Conservation (phyloP, 163 green algal species). For the Chlorella variabilis region DNA sequence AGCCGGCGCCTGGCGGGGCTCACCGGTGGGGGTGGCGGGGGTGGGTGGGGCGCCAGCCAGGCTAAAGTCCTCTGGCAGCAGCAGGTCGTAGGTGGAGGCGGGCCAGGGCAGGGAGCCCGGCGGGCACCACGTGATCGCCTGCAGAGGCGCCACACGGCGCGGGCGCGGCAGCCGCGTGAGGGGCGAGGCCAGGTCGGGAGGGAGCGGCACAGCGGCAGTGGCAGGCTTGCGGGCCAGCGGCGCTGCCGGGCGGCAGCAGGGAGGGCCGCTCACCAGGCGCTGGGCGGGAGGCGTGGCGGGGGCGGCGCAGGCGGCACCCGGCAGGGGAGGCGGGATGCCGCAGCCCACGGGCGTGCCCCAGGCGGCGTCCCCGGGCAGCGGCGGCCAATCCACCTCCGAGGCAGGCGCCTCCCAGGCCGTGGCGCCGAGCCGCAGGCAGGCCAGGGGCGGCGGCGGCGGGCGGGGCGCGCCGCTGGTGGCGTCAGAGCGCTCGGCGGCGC, state of each 20-base stretch:
- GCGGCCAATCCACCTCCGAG: background rate
- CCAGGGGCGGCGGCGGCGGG: background rate
- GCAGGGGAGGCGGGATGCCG: slow-evolving; percentile 6
- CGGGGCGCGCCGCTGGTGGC: slow-evolving; percentile 1
- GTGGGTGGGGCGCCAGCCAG: too few species aligned
- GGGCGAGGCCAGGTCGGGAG: background rate
- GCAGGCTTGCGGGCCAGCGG: too few species aligned
- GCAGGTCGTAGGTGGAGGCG: slow-evolving; percentile 11
- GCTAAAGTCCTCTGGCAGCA: slow-evolving; percentile 29
- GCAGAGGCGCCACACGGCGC: background rate
- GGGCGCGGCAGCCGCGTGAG: background rate
- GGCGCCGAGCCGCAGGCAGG: slow-evolving; percentile 4
- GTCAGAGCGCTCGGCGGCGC: background rate
- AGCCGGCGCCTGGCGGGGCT: too few species aligned
- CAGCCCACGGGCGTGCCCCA: slow-evolving; percentile 18
- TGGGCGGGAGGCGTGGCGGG: background rate
- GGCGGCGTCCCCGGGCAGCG: background rate
- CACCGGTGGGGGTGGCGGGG: too few species aligned
- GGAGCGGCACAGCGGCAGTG: background rate
- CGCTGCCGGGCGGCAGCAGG: too few species aligned
- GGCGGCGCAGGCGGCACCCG: background rate
- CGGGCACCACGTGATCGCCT: slow-evolving; percentile 18
- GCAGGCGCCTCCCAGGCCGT: background rate
- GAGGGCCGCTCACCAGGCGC: too few species aligned
- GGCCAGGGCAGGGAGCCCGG: slow-evolving; percentile 15